Conservation (phyloP, 805 yeast species). For the Blastobotrys mokoenaii region DNA sequence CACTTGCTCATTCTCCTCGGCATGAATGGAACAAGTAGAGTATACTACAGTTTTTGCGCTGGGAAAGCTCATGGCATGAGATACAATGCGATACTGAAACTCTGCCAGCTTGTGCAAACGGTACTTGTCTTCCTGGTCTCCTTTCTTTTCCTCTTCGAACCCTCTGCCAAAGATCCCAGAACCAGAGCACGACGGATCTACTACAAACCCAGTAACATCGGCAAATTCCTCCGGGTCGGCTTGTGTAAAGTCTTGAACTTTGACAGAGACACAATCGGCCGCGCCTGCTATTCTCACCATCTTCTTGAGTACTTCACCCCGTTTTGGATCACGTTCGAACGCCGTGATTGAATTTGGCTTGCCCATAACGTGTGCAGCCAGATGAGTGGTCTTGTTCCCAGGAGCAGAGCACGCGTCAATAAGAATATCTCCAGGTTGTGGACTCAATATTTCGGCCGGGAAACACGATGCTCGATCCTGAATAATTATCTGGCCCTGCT, state of each 20-base stretch:
- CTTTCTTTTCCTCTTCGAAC: conserved; percentile 39
- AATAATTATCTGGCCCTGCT: conserved; percentile 70
- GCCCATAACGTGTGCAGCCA: conserved; percentile 52
- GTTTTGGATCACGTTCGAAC: conserved; percentile 72
- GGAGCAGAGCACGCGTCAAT: conserved; percentile 98
- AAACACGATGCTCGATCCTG: conserved; percentile 97
- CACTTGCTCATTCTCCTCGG: conserved; percentile 89
- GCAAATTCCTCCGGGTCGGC: conserved; percentile 50
- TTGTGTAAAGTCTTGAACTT: conserved; percentile 53
- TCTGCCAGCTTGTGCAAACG: conserved; percentile 68
- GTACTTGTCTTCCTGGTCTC: conserved; percentile 30
- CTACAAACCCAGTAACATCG: conserved; percentile 69
- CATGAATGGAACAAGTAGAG: conserved; percentile 92
- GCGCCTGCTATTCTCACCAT: conserved; percentile 81
- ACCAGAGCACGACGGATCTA: conserved; percentile 97
- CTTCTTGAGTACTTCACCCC: conserved; percentile 60
- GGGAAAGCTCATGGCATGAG: conserved; percentile 80
- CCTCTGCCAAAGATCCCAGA: conserved; percentile 95
- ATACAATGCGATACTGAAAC: conserved; percentile 81
- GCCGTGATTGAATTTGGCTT: conserved; percentile 50
- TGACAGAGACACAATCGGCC: conserved; percentile 34
- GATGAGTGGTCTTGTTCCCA: conserved; percentile 93
- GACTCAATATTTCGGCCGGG: conserved; percentile 77
- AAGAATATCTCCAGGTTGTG: conserved; percentile 50
- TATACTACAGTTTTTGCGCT: conserved; percentile 71